Evolutionary conservation across 108 stramenopile genomes (phyloP).

Genomic region (Cyclotella choctawhatcheeana): DNA sequence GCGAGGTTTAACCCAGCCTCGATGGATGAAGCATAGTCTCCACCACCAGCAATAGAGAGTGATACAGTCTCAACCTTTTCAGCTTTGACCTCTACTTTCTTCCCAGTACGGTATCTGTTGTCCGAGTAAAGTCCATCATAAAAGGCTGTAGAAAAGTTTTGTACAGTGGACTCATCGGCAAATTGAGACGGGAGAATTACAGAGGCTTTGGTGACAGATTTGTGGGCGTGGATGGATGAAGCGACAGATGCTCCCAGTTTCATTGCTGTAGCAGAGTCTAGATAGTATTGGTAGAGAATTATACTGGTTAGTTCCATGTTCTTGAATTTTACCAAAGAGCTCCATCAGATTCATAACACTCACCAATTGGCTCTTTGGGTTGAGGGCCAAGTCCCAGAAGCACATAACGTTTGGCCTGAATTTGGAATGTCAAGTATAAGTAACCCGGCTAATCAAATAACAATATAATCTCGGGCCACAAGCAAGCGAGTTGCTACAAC

Average conservation of each 20-base stretch:
- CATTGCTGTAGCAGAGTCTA: slow-evolving; percentile 47
- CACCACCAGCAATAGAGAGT: slow-evolving; percentile 52
- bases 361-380: slow-evolving; percentile 20
- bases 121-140: slow-evolving; percentile 74
- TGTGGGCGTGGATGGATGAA: slow-evolving; percentile 71
- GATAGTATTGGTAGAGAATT: too few relatives aligned
- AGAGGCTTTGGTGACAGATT: slow-evolving; percentile 22
- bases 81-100: slow-evolving; percentile 68
- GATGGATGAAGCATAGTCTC: slow-evolving; percentile 39
- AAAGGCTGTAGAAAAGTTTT: slow-evolving; percentile 69
- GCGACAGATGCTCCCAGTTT: slow-evolving; percentile 72
- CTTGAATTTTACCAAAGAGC: too few relatives aligned
- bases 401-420: slow-evolving; percentile 60
- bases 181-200: slow-evolving; percentile 13
- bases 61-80: slow-evolving; percentile 69
- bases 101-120: slow-evolving; percentile 82
- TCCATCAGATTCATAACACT: too few relatives aligned
- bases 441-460: too few relatives aligned
- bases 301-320: too few relatives aligned
- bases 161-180: slow-evolving; percentile 21
- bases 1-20: slow-evolving; percentile 67
- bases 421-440: too few relatives aligned
- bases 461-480: not conserved
- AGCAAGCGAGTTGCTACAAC: too few relatives aligned
- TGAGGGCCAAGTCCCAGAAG: slow-evolving; percentile 69